Conservation (phyloP, 2,329 filamentous ascomycete species). For the Teratosphaeria destructans region DNA sequence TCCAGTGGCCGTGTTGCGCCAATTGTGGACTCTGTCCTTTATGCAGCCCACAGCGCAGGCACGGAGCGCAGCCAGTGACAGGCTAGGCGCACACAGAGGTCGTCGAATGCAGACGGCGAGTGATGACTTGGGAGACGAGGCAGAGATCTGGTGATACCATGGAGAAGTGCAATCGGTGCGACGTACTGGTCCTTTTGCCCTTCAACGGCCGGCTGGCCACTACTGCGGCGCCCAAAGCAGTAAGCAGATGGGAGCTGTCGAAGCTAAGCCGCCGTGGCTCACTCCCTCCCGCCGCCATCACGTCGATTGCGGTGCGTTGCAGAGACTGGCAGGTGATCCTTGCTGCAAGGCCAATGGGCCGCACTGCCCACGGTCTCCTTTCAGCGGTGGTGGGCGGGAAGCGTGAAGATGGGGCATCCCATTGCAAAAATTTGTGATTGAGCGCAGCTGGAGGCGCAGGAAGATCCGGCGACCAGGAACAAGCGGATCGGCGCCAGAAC, state of each 20-base stretch:
- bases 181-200: conserved; percentile 19
- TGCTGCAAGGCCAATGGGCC: conserved; percentile 18
- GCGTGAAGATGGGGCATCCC: conserved; percentile 8
- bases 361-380: conserved; percentile 13
- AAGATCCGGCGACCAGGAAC: conserved; percentile 13
- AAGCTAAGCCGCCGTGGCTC: conserved; percentile 29
- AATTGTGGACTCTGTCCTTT: conserved; percentile 12
- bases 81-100: conserved; percentile 21
- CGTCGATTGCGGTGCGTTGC: conserved; percentile 31
- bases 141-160: conserved; percentile 26
- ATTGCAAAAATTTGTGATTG: conserved; percentile 9
- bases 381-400: conserved; percentile 14
- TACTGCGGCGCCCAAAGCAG: conserved; percentile 20
- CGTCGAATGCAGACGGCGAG: conserved; percentile 19
- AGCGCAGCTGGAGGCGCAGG: conserved; percentile 8
- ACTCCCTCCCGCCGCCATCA: conserved; percentile 27
- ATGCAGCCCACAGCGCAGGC: conserved; percentile 14
- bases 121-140: conserved; percentile 24
- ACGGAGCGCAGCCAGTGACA: conserved; percentile 21
- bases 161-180: conserved; percentile 20
- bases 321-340: conserved; percentile 29
- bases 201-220: conserved; percentile 18
- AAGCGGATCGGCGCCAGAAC: conserved; percentile 20
- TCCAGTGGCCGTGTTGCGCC: conserved; percentile 3
- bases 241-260: conserved; percentile 27